Evolutionary conservation across 345 rosid species (phyloP).

Genomic region (Citrus trifoliata): DNA sequence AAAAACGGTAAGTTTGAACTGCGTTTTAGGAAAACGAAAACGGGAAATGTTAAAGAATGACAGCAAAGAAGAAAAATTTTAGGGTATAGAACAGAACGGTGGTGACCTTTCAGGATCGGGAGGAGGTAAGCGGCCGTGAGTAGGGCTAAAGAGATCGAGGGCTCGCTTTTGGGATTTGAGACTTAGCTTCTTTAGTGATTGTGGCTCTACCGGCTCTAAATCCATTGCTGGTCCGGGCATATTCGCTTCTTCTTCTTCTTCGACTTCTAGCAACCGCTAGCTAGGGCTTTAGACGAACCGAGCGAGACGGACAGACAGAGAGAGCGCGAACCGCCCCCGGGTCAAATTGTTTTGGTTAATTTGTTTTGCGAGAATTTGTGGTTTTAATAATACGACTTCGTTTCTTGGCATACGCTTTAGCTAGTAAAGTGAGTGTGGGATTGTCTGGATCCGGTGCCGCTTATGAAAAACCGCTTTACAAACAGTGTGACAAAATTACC

Average conservation of each 20-base stretch:
- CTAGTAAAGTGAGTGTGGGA: not conserved
- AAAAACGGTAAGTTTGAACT: not conserved
- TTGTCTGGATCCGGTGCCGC: not conserved
- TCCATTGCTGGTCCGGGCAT: conserved; percentile 52
- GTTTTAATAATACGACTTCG: not conserved
- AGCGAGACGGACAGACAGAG: not conserved
- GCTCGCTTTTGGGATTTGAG: conserved; percentile 84
- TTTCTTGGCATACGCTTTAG: no score
- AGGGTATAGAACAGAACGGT: not conserved
- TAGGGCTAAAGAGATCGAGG: conserved; percentile 83
- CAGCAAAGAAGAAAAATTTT: not conserved
- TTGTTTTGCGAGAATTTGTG: not conserved
- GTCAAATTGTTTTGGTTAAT: not conserved
- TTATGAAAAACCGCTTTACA: not conserved
- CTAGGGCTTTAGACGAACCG: conserved; percentile 1
- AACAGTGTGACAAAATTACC: not conserved
- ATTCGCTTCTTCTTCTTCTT: conserved; percentile 1
- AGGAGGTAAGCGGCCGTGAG: conserved; percentile 69
- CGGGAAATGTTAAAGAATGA: not conserved
- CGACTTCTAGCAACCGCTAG: not conserved
- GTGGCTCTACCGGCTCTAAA: conserved; percentile 88
- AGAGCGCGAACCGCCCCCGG: not conserved
- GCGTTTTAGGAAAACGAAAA: not conserved
- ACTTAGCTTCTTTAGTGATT: conserved; percentile 85
- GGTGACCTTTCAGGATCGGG: conserved; percentile 75